phyloP scores from a whole-genome alignment of 2,329 filamentous ascomycete species.

The Decorospora gaudefroyi region DNA sequence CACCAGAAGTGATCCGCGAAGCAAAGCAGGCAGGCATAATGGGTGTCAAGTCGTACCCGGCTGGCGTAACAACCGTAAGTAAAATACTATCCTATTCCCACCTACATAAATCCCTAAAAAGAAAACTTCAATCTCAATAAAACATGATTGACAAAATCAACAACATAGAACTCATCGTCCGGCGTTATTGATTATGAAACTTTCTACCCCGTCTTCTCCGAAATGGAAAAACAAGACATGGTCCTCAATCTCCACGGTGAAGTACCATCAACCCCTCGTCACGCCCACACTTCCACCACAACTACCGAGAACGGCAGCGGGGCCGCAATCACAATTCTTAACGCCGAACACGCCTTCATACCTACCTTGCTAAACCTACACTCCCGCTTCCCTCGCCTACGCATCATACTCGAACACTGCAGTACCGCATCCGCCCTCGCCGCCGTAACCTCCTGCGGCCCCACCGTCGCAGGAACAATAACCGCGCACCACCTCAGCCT shows the following conservation, averaged over 20 bases:
- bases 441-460: conserved; percentile 75
- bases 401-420: conserved; percentile 77
- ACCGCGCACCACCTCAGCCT: conserved; percentile 86
- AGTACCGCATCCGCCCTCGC: conserved; percentile 80
- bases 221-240: conserved; percentile 82
- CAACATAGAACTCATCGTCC: conserved; percentile 63
- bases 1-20: conserved; percentile 64
- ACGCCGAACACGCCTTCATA: conserved; percentile 76
- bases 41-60: conserved; percentile 72
- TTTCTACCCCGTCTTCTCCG: conserved; percentile 80
- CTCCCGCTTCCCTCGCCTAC: conserved; percentile 71
- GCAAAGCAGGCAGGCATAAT: conserved; percentile 73
- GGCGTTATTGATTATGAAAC: conserved; percentile 71
- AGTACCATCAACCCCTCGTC: conserved; percentile 60
- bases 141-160: too few species aligned
- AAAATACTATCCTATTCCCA: background rate
- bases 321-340: conserved; percentile 55
- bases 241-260: conserved; percentile 96
- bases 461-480: conserved; percentile 77
- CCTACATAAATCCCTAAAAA: background rate
- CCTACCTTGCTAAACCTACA: conserved; percentile 78
- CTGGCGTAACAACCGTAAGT: conserved; percentile 49
- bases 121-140: too few species aligned
- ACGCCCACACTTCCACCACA: conserved; percentile 18
- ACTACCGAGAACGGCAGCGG: conserved; percentile 16